These are phyloP conservation scores for Rosa hybrid DNA, from an alignment of 331 rosid species.

Conservation along the genomic window DNA sequence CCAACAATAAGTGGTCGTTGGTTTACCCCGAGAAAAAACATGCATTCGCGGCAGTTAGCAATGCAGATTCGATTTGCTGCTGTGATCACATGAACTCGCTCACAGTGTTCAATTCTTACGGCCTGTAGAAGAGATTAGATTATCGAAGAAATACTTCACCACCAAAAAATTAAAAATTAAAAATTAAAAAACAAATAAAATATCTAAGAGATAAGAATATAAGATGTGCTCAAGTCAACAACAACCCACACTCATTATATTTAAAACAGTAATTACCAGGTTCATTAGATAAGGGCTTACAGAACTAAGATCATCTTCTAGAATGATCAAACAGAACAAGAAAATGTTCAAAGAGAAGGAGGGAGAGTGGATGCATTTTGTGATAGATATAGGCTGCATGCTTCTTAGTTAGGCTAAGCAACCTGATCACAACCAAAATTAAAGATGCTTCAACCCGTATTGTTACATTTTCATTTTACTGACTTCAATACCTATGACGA, in stretches of 20 bases:
- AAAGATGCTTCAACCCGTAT: not conserved
- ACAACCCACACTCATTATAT: not conserved
- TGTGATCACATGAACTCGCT: constrained; percentile 93
- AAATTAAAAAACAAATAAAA: no score
- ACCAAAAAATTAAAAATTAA: no score
- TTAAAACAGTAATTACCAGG: not conserved
- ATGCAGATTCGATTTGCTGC: constrained; percentile 89
- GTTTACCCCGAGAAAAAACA: constrained; percentile 93
- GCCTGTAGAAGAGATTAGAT: constrained; percentile 61
- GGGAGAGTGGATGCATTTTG: not conserved
- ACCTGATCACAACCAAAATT: not conserved
- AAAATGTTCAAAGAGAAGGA: not conserved
- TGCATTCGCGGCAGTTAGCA: constrained; percentile 98
- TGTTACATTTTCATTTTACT: not conserved
- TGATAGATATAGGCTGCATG: not conserved
- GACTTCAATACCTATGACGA: not conserved
- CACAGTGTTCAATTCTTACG: constrained; percentile 95
- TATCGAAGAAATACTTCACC: not conserved
- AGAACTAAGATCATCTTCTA: not conserved
- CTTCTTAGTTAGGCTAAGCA: not conserved
- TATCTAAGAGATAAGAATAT: not conserved
- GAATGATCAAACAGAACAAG: not conserved
- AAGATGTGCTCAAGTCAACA: constrained; percentile 18
- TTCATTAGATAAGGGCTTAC: not conserved
- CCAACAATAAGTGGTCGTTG: constrained; percentile 95